A percentile compares a stretch with the other conserved stretches of the same genome.
phyloP scores from a whole-genome alignment of 2,329 filamentous ascomycete species.

The Macrophomina pseudophaseolina region DNA sequence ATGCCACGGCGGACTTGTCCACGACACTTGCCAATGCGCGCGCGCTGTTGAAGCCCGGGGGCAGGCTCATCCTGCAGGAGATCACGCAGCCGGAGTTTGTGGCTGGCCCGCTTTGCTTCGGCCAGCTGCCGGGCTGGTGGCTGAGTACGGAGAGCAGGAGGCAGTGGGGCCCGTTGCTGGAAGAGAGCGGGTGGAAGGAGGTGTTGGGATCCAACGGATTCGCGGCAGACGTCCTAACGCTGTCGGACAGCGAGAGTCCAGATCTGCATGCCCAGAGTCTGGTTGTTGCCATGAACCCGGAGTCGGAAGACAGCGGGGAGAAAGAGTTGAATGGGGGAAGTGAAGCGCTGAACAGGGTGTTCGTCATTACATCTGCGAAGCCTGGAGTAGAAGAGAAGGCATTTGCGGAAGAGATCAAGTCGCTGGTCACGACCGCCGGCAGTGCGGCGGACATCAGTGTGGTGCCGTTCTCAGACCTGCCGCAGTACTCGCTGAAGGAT shows the following conservation, averaged over 20 bases:
- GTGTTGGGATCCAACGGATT: neutral
- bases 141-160: neutral
- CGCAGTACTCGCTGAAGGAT: neutral
- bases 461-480: neutral
- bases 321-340: neutral
- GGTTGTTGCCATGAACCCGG: neutral
- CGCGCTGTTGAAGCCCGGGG: slow-evolving; percentile 44
- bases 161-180: neutral
- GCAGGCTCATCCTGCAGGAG: slow-evolving; percentile 46
- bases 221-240: neutral
- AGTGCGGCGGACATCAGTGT: neutral
- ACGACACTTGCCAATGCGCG: slow-evolving; percentile 28
- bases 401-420: neutral
- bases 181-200: neutral
- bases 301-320: neutral
- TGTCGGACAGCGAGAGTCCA: neutral
- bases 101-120: slow-evolving; percentile 1
- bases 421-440: neutral
- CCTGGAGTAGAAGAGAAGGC: neutral
- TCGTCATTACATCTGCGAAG: neutral
- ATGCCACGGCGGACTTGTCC: slow-evolving; percentile 25
- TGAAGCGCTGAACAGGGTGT: neutral
- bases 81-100: slow-evolving; percentile 11
- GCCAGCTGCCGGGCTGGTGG: slow-evolving; percentile 26
- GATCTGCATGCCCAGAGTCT: neutral